These are phyloP conservation scores for Candida xyloterini DNA, from an alignment of 805 yeast genomes.

Conservation along the genomic window DNA sequence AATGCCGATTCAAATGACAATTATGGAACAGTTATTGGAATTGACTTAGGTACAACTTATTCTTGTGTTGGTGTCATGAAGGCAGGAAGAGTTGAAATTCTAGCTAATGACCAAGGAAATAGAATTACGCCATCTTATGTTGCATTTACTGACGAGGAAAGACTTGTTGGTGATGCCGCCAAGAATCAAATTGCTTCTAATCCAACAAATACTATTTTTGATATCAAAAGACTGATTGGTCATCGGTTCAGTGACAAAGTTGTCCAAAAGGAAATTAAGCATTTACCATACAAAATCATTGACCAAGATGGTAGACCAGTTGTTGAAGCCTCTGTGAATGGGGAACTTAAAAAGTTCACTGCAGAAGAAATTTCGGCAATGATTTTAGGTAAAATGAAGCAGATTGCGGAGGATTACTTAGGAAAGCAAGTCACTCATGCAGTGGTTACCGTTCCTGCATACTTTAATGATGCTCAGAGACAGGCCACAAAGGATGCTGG, in stretches of 20 bases:
- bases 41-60: slow-evolving; percentile 96
- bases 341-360: slow-evolving; percentile 80
- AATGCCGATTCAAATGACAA: slow-evolving; percentile 30
- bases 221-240: slow-evolving; percentile 93
- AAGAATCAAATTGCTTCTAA: slow-evolving; percentile 98
- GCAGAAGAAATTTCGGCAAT: slow-evolving; percentile 95
- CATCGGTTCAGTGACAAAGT: slow-evolving; percentile 76
- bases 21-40: slow-evolving; percentile 65
- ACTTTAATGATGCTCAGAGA: slow-evolving; percentile 91
- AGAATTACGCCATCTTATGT: slow-evolving; percentile 97
- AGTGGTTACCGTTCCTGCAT: slow-evolving; percentile 90
- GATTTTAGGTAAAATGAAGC: slow-evolving; percentile 88
- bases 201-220: slow-evolving; percentile 90
- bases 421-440: slow-evolving; percentile 85
- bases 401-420: slow-evolving; percentile 86
- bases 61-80: slow-evolving; percentile 87
- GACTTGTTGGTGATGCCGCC: slow-evolving; percentile 96
- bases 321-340: slow-evolving; percentile 83
- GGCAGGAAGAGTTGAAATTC: slow-evolving; percentile 73
- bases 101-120: slow-evolving; percentile 98
- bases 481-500: slow-evolving; percentile 95
- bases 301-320: slow-evolving; percentile 83
- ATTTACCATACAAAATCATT: slow-evolving; percentile 81
- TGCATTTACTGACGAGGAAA: slow-evolving; percentile 92
- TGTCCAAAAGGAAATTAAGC: slow-evolving; percentile 77